phyloP scores from a whole-genome alignment of 225 moss, liverwort and hornwort genomes.

The Sphagnum contortum region DNA sequence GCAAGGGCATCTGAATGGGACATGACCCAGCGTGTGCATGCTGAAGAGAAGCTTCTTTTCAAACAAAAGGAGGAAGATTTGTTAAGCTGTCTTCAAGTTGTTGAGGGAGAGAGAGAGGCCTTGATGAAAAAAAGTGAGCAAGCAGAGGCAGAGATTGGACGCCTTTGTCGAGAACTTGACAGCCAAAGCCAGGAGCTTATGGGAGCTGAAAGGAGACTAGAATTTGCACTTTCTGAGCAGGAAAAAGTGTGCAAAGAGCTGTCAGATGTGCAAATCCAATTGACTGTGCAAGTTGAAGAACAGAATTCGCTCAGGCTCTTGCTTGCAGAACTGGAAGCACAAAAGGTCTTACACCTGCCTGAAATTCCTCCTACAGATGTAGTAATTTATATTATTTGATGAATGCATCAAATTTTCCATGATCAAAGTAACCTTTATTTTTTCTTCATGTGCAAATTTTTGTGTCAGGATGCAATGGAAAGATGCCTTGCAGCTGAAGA shows the following conservation, averaged over 20 bases:
- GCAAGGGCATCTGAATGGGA: constrained; percentile 8
- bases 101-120: constrained; percentile 21
- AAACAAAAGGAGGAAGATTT: constrained; percentile 16
- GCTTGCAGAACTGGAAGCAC: constrained; percentile 33
- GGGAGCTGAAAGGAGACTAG: constrained; percentile 19
- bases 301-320: constrained; percentile 26
- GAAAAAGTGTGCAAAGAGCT: constrained; percentile 14
- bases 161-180: constrained; percentile 20
- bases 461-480: constrained; percentile 31
- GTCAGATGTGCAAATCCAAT: constrained; percentile 13
- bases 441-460: not conserved
- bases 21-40: not conserved
- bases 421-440: no score
- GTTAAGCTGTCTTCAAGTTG: constrained; percentile 9
- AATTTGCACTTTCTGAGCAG: constrained; percentile 14
- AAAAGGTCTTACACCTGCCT: constrained; percentile 15
- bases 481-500: constrained; percentile 22
- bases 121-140: constrained; percentile 12
- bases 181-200: constrained; percentile 16
- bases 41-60: constrained; percentile 8
- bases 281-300: constrained; percentile 14
- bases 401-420: no score
- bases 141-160: constrained; percentile 13
- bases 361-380: no score
- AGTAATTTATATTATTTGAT: no score